Conservation (phyloP, 164 flowering plant species). For the Annona cherimola region DNA sequence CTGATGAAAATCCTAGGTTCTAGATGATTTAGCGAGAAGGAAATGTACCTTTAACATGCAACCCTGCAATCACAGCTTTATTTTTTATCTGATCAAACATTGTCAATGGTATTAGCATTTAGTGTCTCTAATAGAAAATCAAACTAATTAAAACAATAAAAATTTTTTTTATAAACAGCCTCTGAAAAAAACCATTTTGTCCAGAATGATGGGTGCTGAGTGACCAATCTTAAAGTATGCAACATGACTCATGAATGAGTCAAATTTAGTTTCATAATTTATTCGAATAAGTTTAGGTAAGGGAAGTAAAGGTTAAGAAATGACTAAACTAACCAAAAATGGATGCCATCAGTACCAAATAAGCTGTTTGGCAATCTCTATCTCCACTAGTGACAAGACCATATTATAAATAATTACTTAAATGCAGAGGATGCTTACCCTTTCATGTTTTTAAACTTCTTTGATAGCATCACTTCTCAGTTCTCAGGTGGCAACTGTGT, state of each 20-base stretch:
- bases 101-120: neutral
- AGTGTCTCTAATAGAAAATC: neutral
- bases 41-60: conserved; percentile 86
- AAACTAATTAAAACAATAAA: neutral
- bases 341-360: neutral
- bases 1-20: neutral
- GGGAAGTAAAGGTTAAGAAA: neutral
- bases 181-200: neutral
- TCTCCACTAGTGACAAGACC: too few relatives aligned
- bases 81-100: conserved; percentile 55
- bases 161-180: neutral
- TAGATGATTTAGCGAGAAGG: neutral
- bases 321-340: neutral
- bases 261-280: too few relatives aligned
- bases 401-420: too few relatives aligned
- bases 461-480: too few relatives aligned
- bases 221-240: neutral
- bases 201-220: neutral
- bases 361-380: too few relatives aligned
- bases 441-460: too few relatives aligned
- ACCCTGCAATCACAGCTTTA: conserved; percentile 55
- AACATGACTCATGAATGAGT: too few relatives aligned
- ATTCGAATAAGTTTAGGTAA: neutral
- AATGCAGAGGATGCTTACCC: too few relatives aligned
- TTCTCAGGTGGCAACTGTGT: too few relatives aligned